Evolutionary conservation across 192 early-diverging fungal species (phyloP).

Genomic region (Podila horticola): DNA sequence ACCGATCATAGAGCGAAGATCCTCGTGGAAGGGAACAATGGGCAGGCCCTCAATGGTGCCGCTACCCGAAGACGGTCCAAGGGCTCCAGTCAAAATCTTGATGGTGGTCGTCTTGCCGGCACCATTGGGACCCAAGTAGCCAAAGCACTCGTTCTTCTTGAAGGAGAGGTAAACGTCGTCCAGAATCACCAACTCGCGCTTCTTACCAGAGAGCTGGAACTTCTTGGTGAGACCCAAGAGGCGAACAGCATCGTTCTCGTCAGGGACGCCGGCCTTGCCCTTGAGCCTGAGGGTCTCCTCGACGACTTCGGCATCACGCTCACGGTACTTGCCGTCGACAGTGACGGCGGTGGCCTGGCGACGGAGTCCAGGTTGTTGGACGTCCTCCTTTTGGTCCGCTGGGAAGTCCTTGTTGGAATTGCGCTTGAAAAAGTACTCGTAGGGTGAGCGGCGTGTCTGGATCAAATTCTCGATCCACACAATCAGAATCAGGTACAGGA

Average conservation of each 20-base stretch:
- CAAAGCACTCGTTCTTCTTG: constrained; percentile 59
- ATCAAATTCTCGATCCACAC: constrained; percentile 43
- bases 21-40: constrained; percentile 41
- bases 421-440: constrained; percentile 26
- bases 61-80: constrained; percentile 42
- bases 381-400: neutral
- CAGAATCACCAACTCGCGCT: constrained; percentile 38
- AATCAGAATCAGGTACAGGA: constrained; percentile 48
- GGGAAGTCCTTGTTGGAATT: neutral
- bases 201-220: constrained; percentile 30
- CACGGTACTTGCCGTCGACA: constrained; percentile 40
- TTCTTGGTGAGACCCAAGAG: constrained; percentile 41
- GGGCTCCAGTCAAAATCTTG: constrained; percentile 51
- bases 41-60: constrained; percentile 42
- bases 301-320: constrained; percentile 41
- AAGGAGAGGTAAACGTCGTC: constrained; percentile 57
- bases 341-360: constrained; percentile 11
- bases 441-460: constrained; percentile 35
- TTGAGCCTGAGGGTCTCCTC: constrained; percentile 40
- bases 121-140: constrained; percentile 70
- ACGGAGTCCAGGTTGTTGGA: neutral
- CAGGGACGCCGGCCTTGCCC: constrained; percentile 12
- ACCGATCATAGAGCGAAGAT: constrained; percentile 52
- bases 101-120: constrained; percentile 66
- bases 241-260: constrained; percentile 48